Conservation (phyloP, 2,329 filamentous ascomycete species). For the Microsporum ferrugineum region DNA sequence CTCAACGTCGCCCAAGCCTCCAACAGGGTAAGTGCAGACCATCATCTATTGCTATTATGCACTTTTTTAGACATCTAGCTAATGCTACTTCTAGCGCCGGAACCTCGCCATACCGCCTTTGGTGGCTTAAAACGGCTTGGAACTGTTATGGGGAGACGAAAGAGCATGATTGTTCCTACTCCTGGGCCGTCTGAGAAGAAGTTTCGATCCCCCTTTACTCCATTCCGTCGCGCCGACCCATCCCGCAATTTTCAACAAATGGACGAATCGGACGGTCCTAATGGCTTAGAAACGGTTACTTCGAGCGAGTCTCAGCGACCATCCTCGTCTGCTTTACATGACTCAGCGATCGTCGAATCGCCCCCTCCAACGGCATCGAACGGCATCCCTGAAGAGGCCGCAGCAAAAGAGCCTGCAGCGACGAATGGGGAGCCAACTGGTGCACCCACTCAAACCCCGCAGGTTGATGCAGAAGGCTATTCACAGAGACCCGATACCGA, state of each 20-base stretch:
- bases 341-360: neutral
- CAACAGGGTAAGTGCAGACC: slow-evolving; percentile 21
- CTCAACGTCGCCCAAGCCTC: slow-evolving; percentile 25
- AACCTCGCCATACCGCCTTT: slow-evolving; percentile 31
- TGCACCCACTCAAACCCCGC: slow-evolving; percentile 15
- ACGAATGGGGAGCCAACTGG: neutral
- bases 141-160: slow-evolving; percentile 38
- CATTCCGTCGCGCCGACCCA: slow-evolving; percentile 14
- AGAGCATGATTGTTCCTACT: slow-evolving; percentile 27
- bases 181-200: slow-evolving; percentile 31
- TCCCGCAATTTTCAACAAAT: slow-evolving; percentile 20
- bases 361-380: neutral
- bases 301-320: slow-evolving; percentile 17
- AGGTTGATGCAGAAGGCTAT: slow-evolving; percentile 32
- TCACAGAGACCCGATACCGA: slow-evolving; percentile 31
- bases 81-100: slow-evolving; percentile 22
- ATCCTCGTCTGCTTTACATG: slow-evolving; percentile 6
- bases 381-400: slow-evolving; percentile 3
- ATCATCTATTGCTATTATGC: neutral
- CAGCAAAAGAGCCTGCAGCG: neutral
- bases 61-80: neutral
- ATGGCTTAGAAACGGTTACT: slow-evolving; percentile 16
- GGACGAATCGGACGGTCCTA: slow-evolving; percentile 18
- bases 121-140: slow-evolving; percentile 37
- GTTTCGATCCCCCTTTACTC: slow-evolving; percentile 30